Evolutionary conservation across 768 basidiomycete species (phyloP), one percentile per base, ranked within the genome.

Genomic region (Psilocybe azurescens): DNA sequence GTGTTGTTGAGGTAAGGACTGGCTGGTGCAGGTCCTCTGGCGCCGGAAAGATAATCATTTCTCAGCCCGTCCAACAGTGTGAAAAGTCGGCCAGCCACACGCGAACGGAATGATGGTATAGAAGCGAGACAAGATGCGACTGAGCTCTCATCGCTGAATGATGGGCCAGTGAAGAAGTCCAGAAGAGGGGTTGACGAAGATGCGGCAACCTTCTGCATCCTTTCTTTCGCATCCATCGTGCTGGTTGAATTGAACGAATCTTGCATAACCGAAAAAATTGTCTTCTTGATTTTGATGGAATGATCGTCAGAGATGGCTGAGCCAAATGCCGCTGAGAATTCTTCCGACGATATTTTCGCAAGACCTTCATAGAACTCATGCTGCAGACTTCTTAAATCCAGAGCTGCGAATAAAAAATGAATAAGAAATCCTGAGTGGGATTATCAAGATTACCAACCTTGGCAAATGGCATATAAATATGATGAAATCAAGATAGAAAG

Each of bases 311-410:
- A 71, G n/a, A 86, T 72, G 49, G 74, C 69, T 30, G 73, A 65
- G 53, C 76, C 77, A 71, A 86, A 89, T 56, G 80, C 71, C 16
- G 69, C 56, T 4, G 71, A 65, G 66, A 91, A 76, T 67, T 88
- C 84, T 56, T 86, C 79, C 28, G 73, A 71, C 18, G 83, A 76
- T 57, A 89, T 83, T 14, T 72, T 69, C 58, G 77, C 66, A 14
- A 90, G 73, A 24, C 80, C 80, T 14, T 76, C 76, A 32, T 79
- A 71, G 76, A 94, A 87, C 61, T 91, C 89, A 59, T 77, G 70
- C 68, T 93, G 89, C 59, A 94, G 66, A 1, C 93, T 87, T 47
- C 94, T 89, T 56, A 93, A 81, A 71, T 95, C 94, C 59, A 95
- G 78, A n/a, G 93, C 92, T 83, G 60, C 2, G 61, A 44, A 53